Base-by-base conservation (phyloP, 2,329 filamentous ascomycete genomes). In the Aspergillus proliferans region DNA sequence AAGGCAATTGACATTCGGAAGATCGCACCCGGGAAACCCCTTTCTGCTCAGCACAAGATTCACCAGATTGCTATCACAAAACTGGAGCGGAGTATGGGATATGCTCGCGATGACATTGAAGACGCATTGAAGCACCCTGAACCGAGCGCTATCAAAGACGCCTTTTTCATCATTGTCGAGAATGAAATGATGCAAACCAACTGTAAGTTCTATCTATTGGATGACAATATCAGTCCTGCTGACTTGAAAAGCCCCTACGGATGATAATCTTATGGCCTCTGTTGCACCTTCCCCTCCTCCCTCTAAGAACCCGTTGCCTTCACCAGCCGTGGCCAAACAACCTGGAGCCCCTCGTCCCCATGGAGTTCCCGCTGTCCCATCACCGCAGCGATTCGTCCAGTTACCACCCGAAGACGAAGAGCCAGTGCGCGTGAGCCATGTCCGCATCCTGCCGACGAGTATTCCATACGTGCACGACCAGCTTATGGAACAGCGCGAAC, bases 131-230 rank as follows among this genome's bases (percentile, higher is more conserved):
- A 87, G 62, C 90, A 89, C 49, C 84, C 93, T 47, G 93, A 98
- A 67, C 93, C 93, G 10, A 97, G 91, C 50, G 91, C 93, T 9
- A 96, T 98, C 76, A 98, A 98, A 73, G 93, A 98, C 71, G 93
- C 93, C 1, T 98, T 97, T 73, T 85, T 96, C 72, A 98, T 98
- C 67, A 89, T 98, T 22, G 84, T 92, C 47, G 93, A 98, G 71
- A 97, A 97, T 67, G 93, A 96, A 69, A 81, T 97, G 67, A 97
- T 97, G 91, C 87, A 91, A 68, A 85, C 85, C 48, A 95, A 90
- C 67, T 90, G 88, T 94, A 76, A 82, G 88, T 83, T 30, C 24
- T 44, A 6, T 30, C 7, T 30, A 30, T 30, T 12, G 26, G 26
- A 30, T 30, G 26, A 2, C 4, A 12, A 12, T 12, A 30, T 33